Evolutionary conservation across 2,329 filamentous ascomycete species (phyloP), one percentile per base, ranked within the genome.

Genomic region (Fusarium praegraminearum): DNA sequence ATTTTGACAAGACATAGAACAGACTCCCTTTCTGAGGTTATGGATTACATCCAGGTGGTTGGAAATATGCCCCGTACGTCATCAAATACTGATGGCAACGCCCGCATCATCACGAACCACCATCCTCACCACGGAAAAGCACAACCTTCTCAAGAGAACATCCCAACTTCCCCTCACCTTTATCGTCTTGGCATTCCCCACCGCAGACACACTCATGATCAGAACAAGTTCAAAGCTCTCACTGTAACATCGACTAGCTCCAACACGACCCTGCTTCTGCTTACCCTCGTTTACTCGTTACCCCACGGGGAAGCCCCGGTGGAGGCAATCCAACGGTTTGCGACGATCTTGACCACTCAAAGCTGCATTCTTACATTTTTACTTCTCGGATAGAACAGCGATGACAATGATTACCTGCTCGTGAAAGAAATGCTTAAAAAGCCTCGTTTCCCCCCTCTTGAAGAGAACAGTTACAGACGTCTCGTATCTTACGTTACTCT

Each of bases 241-340:
- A 46, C 44, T 46, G 44, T n/a, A 46, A 46, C 44, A 32, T 7
- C 4, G 8, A 45, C 28, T 46, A 43, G 51, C 20, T 43, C 40
- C 51, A 46, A 50, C 55, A 52, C 38, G 16, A 46, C 22, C 50
- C 28, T 57, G 47, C 3, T n/a, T n/a, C n/a, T n/a, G n/a, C 46
- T 30, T 53, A 43, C 57, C 62, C 62, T 38, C 50, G 55, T 33
- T 62, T 62, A 62, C 3, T 35, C 35, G 33, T 36, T 66, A 66
- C 69, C 71, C 71, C 71, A 60, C 66, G 69, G 71, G 71, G 71
- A 70, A 68, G 26, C 56, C 49, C 13, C 9, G 26, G 70, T 66
- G 68, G 69, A 69, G 62, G 63, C 5, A 16, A 50, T 57, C 13
- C 20, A 67, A 44, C 52, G 43, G 33, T 18, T 35, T 28, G 4